These are phyloP conservation scores for Stramenopiles sp. DNA, from an alignment of 352 stramenopile genomes.

Conservation along the genomic window DNA sequence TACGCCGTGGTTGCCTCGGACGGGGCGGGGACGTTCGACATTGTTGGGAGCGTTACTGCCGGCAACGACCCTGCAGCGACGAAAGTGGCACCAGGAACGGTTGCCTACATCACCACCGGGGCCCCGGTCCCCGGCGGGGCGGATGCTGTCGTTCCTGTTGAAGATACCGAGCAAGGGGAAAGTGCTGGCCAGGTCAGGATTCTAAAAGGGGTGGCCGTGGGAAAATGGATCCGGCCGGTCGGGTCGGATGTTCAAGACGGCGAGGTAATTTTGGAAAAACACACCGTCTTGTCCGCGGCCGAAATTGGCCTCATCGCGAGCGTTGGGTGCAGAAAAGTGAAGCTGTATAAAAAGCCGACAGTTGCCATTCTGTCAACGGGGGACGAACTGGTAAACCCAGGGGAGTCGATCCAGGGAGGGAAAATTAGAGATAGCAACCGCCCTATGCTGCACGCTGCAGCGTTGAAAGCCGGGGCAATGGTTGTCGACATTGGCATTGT, in stretches of 20 bases:
- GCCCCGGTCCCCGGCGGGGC: slow-evolving; percentile 59
- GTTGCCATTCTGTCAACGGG: slow-evolving; percentile 83
- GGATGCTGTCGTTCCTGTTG: slow-evolving; percentile 78
- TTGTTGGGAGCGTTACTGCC: slow-evolving; percentile 43
- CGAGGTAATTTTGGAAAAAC: slow-evolving; percentile 45
- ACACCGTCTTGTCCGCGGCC: slow-evolving; percentile 47
- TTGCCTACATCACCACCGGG: slow-evolving; percentile 83
- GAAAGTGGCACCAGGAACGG: slow-evolving; percentile 30
- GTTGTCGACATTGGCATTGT: slow-evolving; percentile 41
- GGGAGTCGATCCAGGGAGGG: slow-evolving; percentile 23
- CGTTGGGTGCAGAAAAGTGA: slow-evolving; percentile 47
- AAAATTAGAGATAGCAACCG: slow-evolving; percentile 86
- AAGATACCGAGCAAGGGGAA: slow-evolving; percentile 52
- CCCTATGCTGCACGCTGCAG: slow-evolving; percentile 58
- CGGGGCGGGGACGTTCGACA: slow-evolving; percentile 41
- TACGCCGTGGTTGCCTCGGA: slow-evolving; percentile 74
- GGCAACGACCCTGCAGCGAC: slow-evolving; percentile 30
- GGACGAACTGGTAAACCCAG: slow-evolving; percentile 64
- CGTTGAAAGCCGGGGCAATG: slow-evolving; percentile 28
- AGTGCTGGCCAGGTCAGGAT: slow-evolving; percentile 34
- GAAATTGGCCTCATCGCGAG: slow-evolving; percentile 75
- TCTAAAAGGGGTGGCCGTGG: slow-evolving; percentile 32
- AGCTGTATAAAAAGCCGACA: slow-evolving; percentile 39
- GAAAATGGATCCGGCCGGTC: slow-evolving; percentile 52
- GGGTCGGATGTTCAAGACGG: slow-evolving; percentile 66